phyloP scores from a whole-genome alignment of 2,329 filamentous ascomycete species.

The Trichoderma citrinoviride region DNA sequence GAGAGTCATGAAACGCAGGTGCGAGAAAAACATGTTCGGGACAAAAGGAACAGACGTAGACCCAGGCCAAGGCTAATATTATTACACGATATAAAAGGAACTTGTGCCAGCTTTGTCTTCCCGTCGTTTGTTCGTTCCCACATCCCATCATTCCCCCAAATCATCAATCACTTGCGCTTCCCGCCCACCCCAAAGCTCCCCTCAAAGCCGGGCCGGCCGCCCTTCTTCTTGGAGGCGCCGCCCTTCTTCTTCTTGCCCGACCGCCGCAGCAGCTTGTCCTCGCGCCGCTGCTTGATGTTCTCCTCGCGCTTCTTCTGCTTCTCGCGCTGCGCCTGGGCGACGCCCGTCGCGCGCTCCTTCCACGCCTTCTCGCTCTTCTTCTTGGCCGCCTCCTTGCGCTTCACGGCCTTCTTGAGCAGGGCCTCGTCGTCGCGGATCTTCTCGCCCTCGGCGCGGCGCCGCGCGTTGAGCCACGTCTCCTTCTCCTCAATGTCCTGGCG shows the following conservation, averaged over 20 bases:
- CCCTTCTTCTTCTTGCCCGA: conserved; percentile 58
- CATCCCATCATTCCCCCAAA: too few species aligned
- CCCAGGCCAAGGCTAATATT: neutral
- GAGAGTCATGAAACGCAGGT: too few species aligned
- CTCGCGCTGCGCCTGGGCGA: conserved; percentile 73
- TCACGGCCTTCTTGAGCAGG: conserved; percentile 88
- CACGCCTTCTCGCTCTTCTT: conserved; percentile 90
- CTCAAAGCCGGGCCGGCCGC: conserved; percentile 65
- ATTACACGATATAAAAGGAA: too few species aligned
- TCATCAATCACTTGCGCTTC: conserved; percentile 42
- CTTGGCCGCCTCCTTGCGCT: conserved; percentile 87
- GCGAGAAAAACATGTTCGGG: too few species aligned
- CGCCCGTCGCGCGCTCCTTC: conserved; percentile 67
- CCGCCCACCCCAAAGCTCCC: conserved; percentile 60
- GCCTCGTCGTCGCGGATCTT: conserved; percentile 83
- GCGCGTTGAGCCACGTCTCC: conserved; percentile 88
- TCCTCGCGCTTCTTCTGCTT: conserved; percentile 80
- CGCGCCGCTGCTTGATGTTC: conserved; percentile 70
- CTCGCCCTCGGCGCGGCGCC: conserved; percentile 84
- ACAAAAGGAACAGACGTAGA: neutral
- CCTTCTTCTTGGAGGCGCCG: conserved; percentile 43
- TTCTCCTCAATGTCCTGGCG: conserved; percentile 87
- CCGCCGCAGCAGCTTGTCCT: conserved; percentile 64
- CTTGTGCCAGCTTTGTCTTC: too few species aligned
- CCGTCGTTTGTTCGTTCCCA: too few species aligned